These are phyloP conservation scores for Trichopus zeylanicus DNA, from an alignment of 116 monocot genomes.

Conservation along the genomic window DNA sequence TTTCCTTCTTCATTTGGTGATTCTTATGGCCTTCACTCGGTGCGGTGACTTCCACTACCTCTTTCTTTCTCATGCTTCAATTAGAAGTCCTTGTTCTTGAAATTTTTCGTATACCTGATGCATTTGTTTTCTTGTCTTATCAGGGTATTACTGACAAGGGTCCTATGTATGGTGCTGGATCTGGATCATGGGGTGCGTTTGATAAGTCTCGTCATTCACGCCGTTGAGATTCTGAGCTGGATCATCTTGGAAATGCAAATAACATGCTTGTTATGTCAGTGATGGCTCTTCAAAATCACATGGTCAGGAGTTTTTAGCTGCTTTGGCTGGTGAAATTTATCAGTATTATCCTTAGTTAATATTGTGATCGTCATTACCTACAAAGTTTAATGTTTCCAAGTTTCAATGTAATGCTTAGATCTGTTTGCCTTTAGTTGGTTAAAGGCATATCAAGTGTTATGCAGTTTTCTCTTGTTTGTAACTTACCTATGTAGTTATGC, in stretches of 20 bases:
- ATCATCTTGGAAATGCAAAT: constrained; percentile 4
- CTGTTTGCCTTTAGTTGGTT: background rate
- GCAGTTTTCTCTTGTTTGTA: too few species aligned
- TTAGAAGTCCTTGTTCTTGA: background rate
- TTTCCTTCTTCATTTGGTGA: constrained; percentile 46
- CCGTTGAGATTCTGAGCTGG: constrained; percentile 16
- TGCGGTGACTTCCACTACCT: constrained; percentile 3
- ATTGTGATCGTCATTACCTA: constrained; percentile 10
- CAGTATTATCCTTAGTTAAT: constrained; percentile 2
- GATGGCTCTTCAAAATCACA: constrained; percentile 11
- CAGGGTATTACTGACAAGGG: constrained; percentile 48
- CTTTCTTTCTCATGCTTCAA: background rate
- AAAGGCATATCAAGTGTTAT: too few species aligned
- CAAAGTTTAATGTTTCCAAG: constrained; percentile 3
- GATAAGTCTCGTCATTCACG: constrained; percentile 36
- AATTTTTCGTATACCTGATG: background rate
- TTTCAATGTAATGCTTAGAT: background rate
- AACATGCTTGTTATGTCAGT: constrained; percentile 1
- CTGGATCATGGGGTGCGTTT: constrained; percentile 41
- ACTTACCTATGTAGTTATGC: too few species aligned
- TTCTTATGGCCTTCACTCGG: constrained; percentile 37
- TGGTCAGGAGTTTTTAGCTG: constrained; percentile 27
- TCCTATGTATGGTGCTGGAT: constrained; percentile 29
- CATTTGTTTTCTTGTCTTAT: background rate
- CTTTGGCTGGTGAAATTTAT: constrained; percentile 16